phyloP scores from a whole-genome alignment of 2,329 filamentous ascomycete genomes.

The Aspergillus oerlinghausenensis region DNA sequence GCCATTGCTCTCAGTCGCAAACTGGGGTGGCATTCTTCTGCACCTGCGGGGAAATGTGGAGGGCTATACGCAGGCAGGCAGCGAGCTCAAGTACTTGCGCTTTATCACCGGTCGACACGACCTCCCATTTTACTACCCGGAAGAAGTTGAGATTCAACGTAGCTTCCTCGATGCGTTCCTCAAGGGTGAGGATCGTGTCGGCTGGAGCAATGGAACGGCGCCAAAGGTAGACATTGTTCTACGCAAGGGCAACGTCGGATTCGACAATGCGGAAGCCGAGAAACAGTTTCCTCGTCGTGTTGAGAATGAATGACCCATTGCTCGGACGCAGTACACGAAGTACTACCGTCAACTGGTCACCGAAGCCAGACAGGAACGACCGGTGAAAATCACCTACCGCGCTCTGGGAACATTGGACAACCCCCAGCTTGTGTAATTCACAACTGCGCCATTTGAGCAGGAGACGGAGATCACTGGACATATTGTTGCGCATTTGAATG shows the following conservation, averaged over 20 bases:
- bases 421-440: no score
- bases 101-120: slow-evolving; percentile 68
- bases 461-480: no score
- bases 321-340: no score
- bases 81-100: slow-evolving; percentile 63
- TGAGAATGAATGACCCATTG: no score
- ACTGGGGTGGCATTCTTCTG: slow-evolving; percentile 67
- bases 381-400: no score
- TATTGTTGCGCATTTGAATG: no score
- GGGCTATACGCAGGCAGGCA: slow-evolving; percentile 60
- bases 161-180: slow-evolving; percentile 68
- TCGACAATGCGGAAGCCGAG: slow-evolving; percentile 42
- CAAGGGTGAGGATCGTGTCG: slow-evolving; percentile 57
- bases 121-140: slow-evolving; percentile 66
- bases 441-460: no score
- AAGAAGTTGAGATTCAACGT: slow-evolving; percentile 63
- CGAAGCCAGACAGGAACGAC: no score
- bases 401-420: no score
- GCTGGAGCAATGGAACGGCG: slow-evolving; percentile 47
- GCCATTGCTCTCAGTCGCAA: slow-evolving; percentile 62
- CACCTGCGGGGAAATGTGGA: slow-evolving; percentile 66
- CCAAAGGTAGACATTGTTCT: slow-evolving; percentile 58
- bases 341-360: no score
- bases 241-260: slow-evolving; percentile 62
- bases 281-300: no score